Evolutionary conservation across 345 rosid species (phyloP).

Genomic region (Nephelium lappaceum): DNA sequence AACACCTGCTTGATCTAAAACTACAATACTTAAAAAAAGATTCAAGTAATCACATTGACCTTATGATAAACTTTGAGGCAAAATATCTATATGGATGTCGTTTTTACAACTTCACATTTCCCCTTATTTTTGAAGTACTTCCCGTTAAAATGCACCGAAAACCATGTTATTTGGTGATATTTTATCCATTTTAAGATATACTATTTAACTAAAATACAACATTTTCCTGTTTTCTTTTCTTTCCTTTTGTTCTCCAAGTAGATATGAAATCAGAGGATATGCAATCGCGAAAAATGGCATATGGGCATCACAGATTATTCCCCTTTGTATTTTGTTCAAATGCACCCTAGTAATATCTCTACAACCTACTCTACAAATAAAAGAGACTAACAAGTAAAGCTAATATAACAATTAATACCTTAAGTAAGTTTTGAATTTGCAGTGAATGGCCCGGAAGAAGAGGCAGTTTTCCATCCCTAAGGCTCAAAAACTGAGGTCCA

Average conservation of each 20-base stretch:
- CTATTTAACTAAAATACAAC: neutral
- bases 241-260: neutral
- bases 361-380: neutral
- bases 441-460: constrained; percentile 88
- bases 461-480: constrained; percentile 83
- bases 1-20: neutral
- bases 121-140: neutral
- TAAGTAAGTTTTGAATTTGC: constrained; percentile 84
- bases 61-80: neutral
- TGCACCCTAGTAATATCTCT: neutral
- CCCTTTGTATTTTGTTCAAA: neutral
- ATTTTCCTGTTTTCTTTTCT: neutral
- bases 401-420: constrained; percentile 45
- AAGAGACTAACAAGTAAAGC: constrained; percentile 6
- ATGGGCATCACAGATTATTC: neutral
- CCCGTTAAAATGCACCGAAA: neutral
- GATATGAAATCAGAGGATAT: neutral
- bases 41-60: neutral
- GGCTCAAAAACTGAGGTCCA: constrained; percentile 63
- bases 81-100: neutral
- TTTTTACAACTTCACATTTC: neutral
- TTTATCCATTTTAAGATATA: neutral
- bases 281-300: neutral
- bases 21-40: neutral
- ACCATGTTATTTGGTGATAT: neutral